Conservation (phyloP, 805 yeast species). For the Candida manassasensis region DNA sequence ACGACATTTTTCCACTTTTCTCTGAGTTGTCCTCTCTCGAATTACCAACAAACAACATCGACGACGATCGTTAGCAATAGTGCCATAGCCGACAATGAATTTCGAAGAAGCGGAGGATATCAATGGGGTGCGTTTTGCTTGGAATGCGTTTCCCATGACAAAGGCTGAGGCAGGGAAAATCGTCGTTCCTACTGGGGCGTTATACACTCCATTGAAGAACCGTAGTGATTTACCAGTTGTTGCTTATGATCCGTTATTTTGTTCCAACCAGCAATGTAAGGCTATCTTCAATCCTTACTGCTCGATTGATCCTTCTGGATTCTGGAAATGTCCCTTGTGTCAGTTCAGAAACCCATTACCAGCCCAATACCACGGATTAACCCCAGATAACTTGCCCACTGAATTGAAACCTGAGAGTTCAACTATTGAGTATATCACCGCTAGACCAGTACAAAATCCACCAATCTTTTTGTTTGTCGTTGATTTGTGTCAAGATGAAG, state of each 20-base stretch:
- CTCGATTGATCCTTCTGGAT: slow-evolving; percentile 68
- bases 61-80: background rate
- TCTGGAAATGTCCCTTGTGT: slow-evolving; percentile 89
- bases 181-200: slow-evolving; percentile 89
- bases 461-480: slow-evolving; percentile 84
- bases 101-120: slow-evolving; percentile 42
- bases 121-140: slow-evolving; percentile 42
- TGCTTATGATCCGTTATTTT: slow-evolving; percentile 38
- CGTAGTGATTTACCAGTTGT: slow-evolving; percentile 66
- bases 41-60: too few species aligned
- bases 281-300: slow-evolving; percentile 86
- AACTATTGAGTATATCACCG: slow-evolving; percentile 80
- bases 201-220: slow-evolving; percentile 89
- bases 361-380: slow-evolving; percentile 70
- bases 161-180: slow-evolving; percentile 85
- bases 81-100: slow-evolving; percentile 20
- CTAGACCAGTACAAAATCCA: slow-evolving; percentile 76
- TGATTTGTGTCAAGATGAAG: slow-evolving; percentile 87
- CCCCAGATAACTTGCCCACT: slow-evolving; percentile 72
- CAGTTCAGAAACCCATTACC: slow-evolving; percentile 74
- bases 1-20: background rate
- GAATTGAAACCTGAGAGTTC: slow-evolving; percentile 68
- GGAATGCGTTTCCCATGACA: slow-evolving; percentile 82
- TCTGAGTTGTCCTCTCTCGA: slow-evolving; percentile 1
- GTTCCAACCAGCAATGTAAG: slow-evolving; percentile 71